Conservation (phyloP, 2,329 filamentous ascomycete species). For the Ophiostoma novo-ulmi region DNA sequence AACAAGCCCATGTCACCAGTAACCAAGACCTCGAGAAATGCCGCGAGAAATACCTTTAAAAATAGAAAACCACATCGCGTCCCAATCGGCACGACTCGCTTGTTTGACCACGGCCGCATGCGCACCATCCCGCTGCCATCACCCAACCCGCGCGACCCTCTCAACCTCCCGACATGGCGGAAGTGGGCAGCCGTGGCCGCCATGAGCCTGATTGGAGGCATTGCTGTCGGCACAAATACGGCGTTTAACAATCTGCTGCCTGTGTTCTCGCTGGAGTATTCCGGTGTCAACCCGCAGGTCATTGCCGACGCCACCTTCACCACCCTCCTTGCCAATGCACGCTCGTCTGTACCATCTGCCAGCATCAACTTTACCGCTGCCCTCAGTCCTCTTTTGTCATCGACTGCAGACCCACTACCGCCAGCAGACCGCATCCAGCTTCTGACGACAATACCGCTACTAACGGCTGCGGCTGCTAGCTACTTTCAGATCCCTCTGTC, state of each 20-base stretch:
- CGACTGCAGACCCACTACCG: slow-evolving; percentile 23
- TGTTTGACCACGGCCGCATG: slow-evolving; percentile 25
- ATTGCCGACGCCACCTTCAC: slow-evolving; percentile 30
- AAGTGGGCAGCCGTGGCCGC: slow-evolving; percentile 33
- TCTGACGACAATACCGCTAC: slow-evolving; percentile 35
- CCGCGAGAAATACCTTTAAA: neutral
- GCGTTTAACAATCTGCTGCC: slow-evolving; percentile 33
- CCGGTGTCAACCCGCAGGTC: slow-evolving; percentile 33
- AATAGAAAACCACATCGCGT: neutral
- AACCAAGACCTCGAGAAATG: neutral
- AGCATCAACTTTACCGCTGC: neutral
- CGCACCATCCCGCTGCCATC: slow-evolving; percentile 26
- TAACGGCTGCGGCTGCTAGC: slow-evolving; percentile 36
- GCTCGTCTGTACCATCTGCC: neutral
- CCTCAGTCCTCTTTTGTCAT: neutral
- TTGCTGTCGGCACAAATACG: slow-evolving; percentile 31
- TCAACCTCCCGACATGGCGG: slow-evolving; percentile 33
- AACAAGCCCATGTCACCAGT: neutral
- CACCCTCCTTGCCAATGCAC: neutral
- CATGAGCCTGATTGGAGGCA: slow-evolving; percentile 31
- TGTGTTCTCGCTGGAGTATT: slow-evolving; percentile 36
- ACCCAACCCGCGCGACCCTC: slow-evolving; percentile 30
- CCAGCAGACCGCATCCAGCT: slow-evolving; percentile 32
- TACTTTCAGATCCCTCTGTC: slow-evolving; percentile 39
- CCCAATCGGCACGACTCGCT: slow-evolving; percentile 25